Conservation (phyloP, 306 rosid genomes). For the Canavalia gladiata region DNA sequence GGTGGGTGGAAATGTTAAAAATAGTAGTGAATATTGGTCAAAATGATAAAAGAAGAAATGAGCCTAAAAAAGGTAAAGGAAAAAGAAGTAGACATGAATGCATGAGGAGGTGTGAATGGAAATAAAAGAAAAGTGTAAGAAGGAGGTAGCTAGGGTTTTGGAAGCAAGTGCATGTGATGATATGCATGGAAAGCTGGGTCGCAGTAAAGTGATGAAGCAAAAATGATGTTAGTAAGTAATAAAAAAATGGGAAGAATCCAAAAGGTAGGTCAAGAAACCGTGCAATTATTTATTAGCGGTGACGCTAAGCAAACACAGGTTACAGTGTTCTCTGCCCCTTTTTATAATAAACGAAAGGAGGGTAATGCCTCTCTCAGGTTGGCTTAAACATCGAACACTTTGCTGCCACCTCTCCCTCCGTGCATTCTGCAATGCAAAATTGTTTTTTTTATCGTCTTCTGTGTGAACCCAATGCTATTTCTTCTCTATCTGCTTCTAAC, state of each 20-base stretch:
- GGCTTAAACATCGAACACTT: slow-evolving; percentile 67
- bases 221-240: slow-evolving; percentile 46
- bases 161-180: slow-evolving; percentile 76
- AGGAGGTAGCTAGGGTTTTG: slow-evolving; percentile 45
- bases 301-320: slow-evolving; percentile 72
- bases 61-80: neutral
- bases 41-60: slow-evolving; percentile 7
- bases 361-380: slow-evolving; percentile 44
- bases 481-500: neutral
- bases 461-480: neutral
- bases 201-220: slow-evolving; percentile 58
- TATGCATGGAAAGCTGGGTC: slow-evolving; percentile 76
- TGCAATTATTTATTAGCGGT: slow-evolving; percentile 63
- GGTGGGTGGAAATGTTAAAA: slow-evolving; percentile 28
- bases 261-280: slow-evolving; percentile 65
- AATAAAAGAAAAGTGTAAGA: neutral
- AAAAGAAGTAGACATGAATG: neutral
- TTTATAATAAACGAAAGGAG: slow-evolving; percentile 63
- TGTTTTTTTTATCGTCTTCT: neutral
- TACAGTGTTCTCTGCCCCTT: slow-evolving; percentile 47
- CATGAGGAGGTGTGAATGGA: slow-evolving; percentile 10
- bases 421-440: slow-evolving; percentile 1
- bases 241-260: slow-evolving; percentile 60
- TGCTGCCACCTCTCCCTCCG: slow-evolving; percentile 30
- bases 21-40: neutral